phyloP scores from a whole-genome alignment of 352 stramenopile species.

The Pilasporangium apinafurcum region DNA sequence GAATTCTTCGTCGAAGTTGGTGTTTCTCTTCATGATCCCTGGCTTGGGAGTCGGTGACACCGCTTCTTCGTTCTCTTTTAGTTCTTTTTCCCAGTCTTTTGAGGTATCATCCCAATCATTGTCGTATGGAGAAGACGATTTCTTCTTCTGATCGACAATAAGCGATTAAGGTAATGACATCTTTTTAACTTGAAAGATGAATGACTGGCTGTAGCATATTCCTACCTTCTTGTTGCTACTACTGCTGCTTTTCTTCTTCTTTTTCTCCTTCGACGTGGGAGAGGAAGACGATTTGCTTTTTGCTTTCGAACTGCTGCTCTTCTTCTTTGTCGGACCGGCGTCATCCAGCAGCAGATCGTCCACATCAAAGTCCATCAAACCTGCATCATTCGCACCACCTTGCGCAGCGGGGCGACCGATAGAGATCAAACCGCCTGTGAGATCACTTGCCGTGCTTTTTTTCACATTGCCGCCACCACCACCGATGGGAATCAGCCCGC shows the following conservation, averaged over 20 bases:
- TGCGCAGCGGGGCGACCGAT: slow-evolving; percentile 12
- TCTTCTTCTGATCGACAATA: slow-evolving; percentile 44
- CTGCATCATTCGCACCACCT: slow-evolving; percentile 7
- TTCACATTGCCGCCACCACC: slow-evolving; percentile 14
- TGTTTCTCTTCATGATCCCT: slow-evolving; percentile 32
- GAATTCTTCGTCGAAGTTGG: slow-evolving; percentile 51
- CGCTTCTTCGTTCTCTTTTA: slow-evolving; percentile 11
- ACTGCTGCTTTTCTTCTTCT: slow-evolving; percentile 16
- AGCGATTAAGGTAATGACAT: too few relatives aligned
- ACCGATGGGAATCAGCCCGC: slow-evolving; percentile 46
- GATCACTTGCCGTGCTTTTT: slow-evolving; percentile 17
- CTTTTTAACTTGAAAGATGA: slow-evolving; percentile 14
- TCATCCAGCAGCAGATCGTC: slow-evolving; percentile 47
- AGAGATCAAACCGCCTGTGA: slow-evolving; percentile 60
- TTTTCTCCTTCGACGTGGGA: slow-evolving; percentile 30
- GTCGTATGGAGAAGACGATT: slow-evolving; percentile 6
- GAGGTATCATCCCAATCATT: slow-evolving; percentile 12
- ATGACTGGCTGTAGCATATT: too few relatives aligned
- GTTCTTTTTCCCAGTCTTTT: slow-evolving; percentile 19
- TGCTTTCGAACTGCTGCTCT: too few relatives aligned
- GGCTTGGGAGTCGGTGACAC: too few relatives aligned
- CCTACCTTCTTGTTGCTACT: slow-evolving; percentile 23
- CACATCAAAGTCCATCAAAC: slow-evolving; percentile 21
- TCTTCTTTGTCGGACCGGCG: slow-evolving; percentile 4
- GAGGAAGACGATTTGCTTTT: slow-evolving; percentile 8